phyloP scores from a whole-genome alignment of 257 asterid species.

The Rauvolfia tetraphylla region DNA sequence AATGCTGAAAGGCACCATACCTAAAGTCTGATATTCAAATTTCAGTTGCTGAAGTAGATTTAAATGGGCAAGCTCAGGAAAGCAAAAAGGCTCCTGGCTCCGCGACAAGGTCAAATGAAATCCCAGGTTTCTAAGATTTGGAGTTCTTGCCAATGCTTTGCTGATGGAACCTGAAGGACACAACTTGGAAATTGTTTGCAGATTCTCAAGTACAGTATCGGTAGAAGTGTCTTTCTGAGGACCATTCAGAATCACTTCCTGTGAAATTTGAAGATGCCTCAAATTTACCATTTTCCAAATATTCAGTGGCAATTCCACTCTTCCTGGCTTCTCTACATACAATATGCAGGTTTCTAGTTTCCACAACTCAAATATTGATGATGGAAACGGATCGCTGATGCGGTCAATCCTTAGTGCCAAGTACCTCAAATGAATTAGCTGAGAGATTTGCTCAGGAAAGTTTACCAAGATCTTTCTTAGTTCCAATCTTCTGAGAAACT shows the following conservation, averaged over 20 bases:
- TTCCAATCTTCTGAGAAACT: not conserved
- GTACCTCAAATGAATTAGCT: slow-evolving; percentile 11
- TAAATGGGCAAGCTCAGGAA: too few species aligned
- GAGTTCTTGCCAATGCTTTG: not conserved
- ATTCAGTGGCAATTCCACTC: too few species aligned
- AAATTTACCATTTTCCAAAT: too few species aligned
- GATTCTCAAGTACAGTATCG: not conserved
- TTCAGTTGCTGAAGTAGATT: not conserved
- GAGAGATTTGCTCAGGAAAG: not conserved
- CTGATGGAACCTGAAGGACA: not conserved
- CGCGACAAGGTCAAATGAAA: not conserved
- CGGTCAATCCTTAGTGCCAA: not conserved
- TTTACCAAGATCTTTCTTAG: not conserved
- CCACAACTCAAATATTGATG: not conserved
- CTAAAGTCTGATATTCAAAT: slow-evolving; percentile 2
- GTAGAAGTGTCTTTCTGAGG: not conserved
- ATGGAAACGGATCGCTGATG: not conserved
- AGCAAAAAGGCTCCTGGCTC: too few species aligned
- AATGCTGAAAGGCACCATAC: slow-evolving; percentile 1
- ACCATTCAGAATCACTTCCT: too few species aligned
- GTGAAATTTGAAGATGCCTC: too few species aligned
- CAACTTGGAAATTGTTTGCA: not conserved
- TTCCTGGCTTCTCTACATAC: too few species aligned
- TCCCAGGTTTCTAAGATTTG: slow-evolving; percentile 1
- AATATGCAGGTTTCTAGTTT: too few species aligned